phyloP scores from a whole-genome alignment of 805 yeast genomes.

The Sugiyamaella qingdaonensis region DNA sequence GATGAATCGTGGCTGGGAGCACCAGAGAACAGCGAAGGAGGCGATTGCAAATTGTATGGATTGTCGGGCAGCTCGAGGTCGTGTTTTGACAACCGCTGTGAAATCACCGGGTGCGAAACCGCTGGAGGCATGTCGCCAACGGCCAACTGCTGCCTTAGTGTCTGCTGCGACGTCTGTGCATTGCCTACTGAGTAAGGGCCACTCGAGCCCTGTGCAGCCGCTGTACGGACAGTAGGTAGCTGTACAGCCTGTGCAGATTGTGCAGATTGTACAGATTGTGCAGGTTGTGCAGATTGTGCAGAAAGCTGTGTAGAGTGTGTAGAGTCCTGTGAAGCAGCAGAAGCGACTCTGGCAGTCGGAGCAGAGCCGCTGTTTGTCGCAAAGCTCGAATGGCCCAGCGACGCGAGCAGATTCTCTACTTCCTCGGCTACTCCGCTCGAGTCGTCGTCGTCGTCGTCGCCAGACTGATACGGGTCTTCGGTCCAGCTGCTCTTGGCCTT shows the following conservation, averaged over 20 bases:
- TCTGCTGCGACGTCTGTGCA: too few relatives aligned
- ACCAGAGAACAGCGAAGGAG: not conserved
- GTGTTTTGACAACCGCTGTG: not conserved
- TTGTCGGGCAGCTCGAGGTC: not conserved
- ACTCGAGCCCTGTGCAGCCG: too few relatives aligned
- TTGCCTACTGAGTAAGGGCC: too few relatives aligned
- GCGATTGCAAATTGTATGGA: not conserved
- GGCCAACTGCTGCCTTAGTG: too few relatives aligned
- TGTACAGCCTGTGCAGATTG: too few relatives aligned
- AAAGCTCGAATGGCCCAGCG: not conserved
- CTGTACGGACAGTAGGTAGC: too few relatives aligned
- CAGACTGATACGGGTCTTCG: not conserved
- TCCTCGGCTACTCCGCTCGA: not conserved
- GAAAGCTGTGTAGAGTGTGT: too few relatives aligned
- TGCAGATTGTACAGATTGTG: too few relatives aligned
- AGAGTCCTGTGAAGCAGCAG: too few relatives aligned
- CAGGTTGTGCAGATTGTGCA: too few relatives aligned
- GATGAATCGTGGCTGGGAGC: slow-evolving; percentile 16
- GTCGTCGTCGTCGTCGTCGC: not conserved
- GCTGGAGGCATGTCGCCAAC: too few relatives aligned
- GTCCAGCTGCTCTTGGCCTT: not conserved
- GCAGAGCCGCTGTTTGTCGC: not conserved
- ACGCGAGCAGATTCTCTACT: not conserved
- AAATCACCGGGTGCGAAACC: not conserved
- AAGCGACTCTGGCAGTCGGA: too few relatives aligned